Evolutionary conservation across 2,329 filamentous ascomycete genomes (phyloP).

Genomic region (Tolypocladium paradoxum): DNA sequence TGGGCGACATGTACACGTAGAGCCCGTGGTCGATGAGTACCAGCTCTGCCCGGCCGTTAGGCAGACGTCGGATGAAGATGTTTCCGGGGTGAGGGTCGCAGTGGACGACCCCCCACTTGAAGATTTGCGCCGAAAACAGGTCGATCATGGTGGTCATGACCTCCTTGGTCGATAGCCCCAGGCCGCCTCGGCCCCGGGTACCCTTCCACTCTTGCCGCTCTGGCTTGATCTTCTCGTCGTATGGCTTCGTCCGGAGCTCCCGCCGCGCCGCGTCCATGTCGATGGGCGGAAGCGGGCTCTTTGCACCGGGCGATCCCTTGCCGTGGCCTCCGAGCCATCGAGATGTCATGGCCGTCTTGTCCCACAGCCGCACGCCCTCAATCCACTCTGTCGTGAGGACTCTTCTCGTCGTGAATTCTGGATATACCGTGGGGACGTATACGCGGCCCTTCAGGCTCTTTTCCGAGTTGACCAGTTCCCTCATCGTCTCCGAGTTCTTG

Average conservation of each 20-base stretch:
- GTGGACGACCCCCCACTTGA: slow-evolving; percentile 90
- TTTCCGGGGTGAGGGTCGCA: slow-evolving; percentile 97
- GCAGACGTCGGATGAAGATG: slow-evolving; percentile 83
- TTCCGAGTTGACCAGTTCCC: slow-evolving; percentile 62
- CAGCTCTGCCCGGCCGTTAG: slow-evolving; percentile 73
- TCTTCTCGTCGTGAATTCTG: slow-evolving; percentile 69
- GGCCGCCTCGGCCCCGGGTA: slow-evolving; percentile 58
- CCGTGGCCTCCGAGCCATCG: slow-evolving; percentile 71
- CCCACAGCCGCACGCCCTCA: slow-evolving; percentile 86
- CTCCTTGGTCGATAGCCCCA: slow-evolving; percentile 71
- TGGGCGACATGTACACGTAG: slow-evolving; percentile 80
- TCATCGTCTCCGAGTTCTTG: slow-evolving; percentile 77
- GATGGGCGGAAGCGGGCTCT: slow-evolving; percentile 45
- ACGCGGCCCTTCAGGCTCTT: slow-evolving; percentile 67
- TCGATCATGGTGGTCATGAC: slow-evolving; percentile 97
- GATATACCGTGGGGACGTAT: slow-evolving; percentile 78
- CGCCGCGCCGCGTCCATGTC: slow-evolving; percentile 34
- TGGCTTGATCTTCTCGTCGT: slow-evolving; percentile 60
- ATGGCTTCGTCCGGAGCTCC: slow-evolving; percentile 38
- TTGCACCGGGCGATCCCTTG: slow-evolving; percentile 68
- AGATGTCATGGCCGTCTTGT: slow-evolving; percentile 69
- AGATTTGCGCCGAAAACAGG: slow-evolving; percentile 95
- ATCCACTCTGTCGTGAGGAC: slow-evolving; percentile 97
- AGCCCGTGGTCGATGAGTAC: slow-evolving; percentile 96
- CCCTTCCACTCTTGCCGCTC: slow-evolving; percentile 72